Evolutionary conservation across 371 early-diverging fungal genomes (phyloP), one percentile per base, ranked within the genome.

Genomic region (Mortierella sp.): DNA sequence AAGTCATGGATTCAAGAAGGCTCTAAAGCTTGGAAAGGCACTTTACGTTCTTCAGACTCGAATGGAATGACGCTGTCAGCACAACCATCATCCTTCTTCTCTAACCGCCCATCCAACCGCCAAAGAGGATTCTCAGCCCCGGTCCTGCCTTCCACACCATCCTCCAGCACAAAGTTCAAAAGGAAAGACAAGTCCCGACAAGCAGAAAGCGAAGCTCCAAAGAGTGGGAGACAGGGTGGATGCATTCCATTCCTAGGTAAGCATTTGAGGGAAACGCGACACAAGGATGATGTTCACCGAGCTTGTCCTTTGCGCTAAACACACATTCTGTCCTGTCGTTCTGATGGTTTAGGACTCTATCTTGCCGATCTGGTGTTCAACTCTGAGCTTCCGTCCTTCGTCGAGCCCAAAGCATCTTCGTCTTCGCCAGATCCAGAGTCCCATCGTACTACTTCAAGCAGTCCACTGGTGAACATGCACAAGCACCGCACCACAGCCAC

Each of bases 331-430:
- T 40, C 19, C 29, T 48, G 37, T 13, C 39, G n/a, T 44, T 31
- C 24, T 43, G 14, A 22, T 28, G 1, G 28, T 19, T 16, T 57
- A 83, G 89, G 86, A 10, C 78, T 91, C 13, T 91, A 87, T 57
- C 44, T 91, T 12, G 88, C 89, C 0, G 91, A 91, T 57, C 78
- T 91, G 6, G 85, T 88, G 2, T 88, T 85, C 60, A 91, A 90
- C 65, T 76, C 86, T 3, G 91, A 91, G 45, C 67, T 86, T 19
- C 86, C 88, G 7, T 80, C 88, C 1, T 86, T 78, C 48, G 46
- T 88, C 14, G 83, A 83, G 37, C 55, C 52, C 14, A 44, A 31
- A 13, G 25, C 10, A 10, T 34, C 34, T 34, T 7, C 34, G 7
- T 7, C 34, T 34, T 34, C 10, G 10, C 7, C 34, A 10, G 34